Evolutionary conservation across 1,284 basidiomycete species (phyloP).

Genomic region (Vanrija humicola): DNA sequence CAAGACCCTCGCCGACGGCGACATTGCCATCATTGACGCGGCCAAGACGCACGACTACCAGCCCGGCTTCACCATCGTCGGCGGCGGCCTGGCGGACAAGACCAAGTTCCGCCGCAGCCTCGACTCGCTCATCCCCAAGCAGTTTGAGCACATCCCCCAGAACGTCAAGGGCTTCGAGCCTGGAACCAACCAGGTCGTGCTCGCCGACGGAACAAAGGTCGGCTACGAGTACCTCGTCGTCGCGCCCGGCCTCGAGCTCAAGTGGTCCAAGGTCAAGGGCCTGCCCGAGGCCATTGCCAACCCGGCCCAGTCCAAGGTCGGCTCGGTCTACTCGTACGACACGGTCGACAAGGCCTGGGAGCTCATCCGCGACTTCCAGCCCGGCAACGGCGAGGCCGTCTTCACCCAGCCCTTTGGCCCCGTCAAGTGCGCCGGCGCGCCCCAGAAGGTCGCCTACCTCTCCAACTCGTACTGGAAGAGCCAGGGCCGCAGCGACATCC

Average conservation of each 20-base stretch:
- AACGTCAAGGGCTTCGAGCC: slow-evolving; percentile 75
- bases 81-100: slow-evolving; percentile 68
- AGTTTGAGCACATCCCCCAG: slow-evolving; percentile 70
- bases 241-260: slow-evolving; percentile 81
- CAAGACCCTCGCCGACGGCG: slow-evolving; percentile 63
- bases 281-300: slow-evolving; percentile 73
- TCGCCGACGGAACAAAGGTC: slow-evolving; percentile 66
- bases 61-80: slow-evolving; percentile 91
- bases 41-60: slow-evolving; percentile 50
- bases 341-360: slow-evolving; percentile 83
- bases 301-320: slow-evolving; percentile 68
- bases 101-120: slow-evolving; percentile 68
- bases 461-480: slow-evolving; percentile 55
- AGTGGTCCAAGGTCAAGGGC: slow-evolving; percentile 70
- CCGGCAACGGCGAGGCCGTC: slow-evolving; percentile 68
- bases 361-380: slow-evolving; percentile 68
- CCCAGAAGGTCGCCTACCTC: slow-evolving; percentile 95
- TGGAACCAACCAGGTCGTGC: slow-evolving; percentile 64
- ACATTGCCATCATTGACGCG: slow-evolving; percentile 76
- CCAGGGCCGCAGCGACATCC: slow-evolving; percentile 35
- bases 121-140: slow-evolving; percentile 63
- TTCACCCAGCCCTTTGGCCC: slow-evolving; percentile 96
- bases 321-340: slow-evolving; percentile 87
- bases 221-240: slow-evolving; percentile 86
- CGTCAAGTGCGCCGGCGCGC: slow-evolving; percentile 92